These are phyloP conservation scores for Bipolaris sorokiniana DNA, from an alignment of 2,329 filamentous ascomycete genomes.

Conservation along the genomic window DNA sequence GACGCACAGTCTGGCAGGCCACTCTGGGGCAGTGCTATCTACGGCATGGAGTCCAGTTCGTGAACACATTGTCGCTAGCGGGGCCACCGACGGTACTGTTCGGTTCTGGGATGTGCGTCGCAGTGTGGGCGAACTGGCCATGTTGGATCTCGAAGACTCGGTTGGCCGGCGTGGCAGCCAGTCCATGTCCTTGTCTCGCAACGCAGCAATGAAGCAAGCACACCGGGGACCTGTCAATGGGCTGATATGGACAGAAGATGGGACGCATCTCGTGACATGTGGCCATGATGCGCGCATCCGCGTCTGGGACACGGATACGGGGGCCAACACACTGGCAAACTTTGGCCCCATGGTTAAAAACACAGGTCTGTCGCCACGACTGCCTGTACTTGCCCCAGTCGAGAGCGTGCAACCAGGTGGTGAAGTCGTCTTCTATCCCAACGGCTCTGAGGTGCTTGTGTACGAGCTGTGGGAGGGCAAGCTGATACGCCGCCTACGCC, in stretches of 20 bases:
- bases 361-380: constrained; percentile 50
- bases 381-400: constrained; percentile 63
- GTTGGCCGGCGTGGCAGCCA: constrained; percentile 64
- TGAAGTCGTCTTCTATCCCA: constrained; percentile 80
- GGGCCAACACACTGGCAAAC: constrained; percentile 84
- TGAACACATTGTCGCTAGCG: constrained; percentile 81
- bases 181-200: constrained; percentile 49
- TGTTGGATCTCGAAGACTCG: constrained; percentile 84
- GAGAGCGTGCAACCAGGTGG: constrained; percentile 62
- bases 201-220: constrained; percentile 57
- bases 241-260: constrained; percentile 82
- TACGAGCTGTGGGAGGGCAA: constrained; percentile 80
- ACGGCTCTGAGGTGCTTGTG: constrained; percentile 74
- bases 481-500: constrained; percentile 72
- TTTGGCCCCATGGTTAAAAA: constrained; percentile 87
- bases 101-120: constrained; percentile 88
- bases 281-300: constrained; percentile 85
- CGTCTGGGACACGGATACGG: constrained; percentile 82
- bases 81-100: constrained; percentile 82
- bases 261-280: constrained; percentile 75
- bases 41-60: constrained; percentile 81
- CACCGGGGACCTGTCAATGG: constrained; percentile 86
- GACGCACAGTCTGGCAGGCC: constrained; percentile 58
- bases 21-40: constrained; percentile 63
- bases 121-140: constrained; percentile 75